Evolutionary conservation across 768 basidiomycete species (phyloP).

Genomic region (Boletus vinaceobasis): DNA sequence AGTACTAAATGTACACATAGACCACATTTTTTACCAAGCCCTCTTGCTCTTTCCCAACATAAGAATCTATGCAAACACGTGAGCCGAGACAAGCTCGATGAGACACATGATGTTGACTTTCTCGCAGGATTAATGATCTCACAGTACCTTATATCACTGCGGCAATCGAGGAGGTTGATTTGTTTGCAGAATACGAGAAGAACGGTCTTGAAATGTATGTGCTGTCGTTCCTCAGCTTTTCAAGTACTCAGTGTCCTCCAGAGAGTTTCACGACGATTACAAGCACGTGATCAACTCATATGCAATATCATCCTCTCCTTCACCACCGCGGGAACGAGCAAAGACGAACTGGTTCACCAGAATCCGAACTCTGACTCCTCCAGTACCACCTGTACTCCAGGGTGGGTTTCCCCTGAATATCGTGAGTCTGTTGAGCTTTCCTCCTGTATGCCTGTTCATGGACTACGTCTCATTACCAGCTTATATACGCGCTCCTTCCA

Average conservation of each 20-base stretch:
- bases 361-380: slow-evolving; percentile 37
- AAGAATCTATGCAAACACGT: slow-evolving; percentile 81
- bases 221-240: slow-evolving; percentile 1
- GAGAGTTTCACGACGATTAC: slow-evolving; percentile 57
- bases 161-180: slow-evolving; percentile 65
- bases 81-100: slow-evolving; percentile 19
- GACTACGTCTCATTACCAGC: slow-evolving; percentile 31
- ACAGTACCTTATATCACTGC: slow-evolving; percentile 85
- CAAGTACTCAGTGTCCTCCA: slow-evolving; percentile 25
- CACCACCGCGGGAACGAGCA: slow-evolving; percentile 41
- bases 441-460: background rate
- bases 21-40: slow-evolving; percentile 72
- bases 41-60: slow-evolving; percentile 64
- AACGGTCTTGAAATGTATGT: slow-evolving; percentile 64
- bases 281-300: slow-evolving; percentile 55
- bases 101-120: background rate
- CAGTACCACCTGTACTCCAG: slow-evolving; percentile 59
- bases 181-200: slow-evolving; percentile 52
- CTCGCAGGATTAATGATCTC: slow-evolving; percentile 57
- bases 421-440: slow-evolving; percentile 38
- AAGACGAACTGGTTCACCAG: slow-evolving; percentile 41
- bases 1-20: slow-evolving; percentile 34
- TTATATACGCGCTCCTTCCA: slow-evolving; percentile 56
- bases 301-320: slow-evolving; percentile 41
- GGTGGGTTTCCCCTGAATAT: slow-evolving; percentile 67